Conservation (phyloP, 495 filamentous ascomycete species). For the Schizothecium vesticola region DNA sequence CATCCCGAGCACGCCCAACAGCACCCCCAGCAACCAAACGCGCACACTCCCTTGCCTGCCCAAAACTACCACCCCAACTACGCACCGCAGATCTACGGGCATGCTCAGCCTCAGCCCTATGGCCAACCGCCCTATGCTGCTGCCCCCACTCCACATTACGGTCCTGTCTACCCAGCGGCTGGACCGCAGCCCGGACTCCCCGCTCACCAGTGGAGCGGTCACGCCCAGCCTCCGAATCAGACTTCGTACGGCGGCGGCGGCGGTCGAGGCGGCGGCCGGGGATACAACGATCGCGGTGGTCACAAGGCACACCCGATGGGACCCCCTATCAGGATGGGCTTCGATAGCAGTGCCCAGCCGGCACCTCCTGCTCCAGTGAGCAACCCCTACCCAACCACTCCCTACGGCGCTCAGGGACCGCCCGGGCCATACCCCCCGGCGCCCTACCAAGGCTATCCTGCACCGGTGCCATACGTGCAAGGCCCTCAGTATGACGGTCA, state of each 20-base stretch:
- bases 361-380: conserved; percentile 40
- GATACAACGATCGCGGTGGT: conserved; percentile 43
- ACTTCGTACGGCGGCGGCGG: conserved; percentile 43
- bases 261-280: conserved; percentile 42
- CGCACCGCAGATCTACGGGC: conserved; percentile 43
- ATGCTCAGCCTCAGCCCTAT: conserved; percentile 20
- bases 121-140: conserved; percentile 22
- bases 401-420: conserved; percentile 24
- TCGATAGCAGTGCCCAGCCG: conserved; percentile 40
- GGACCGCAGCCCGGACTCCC: conserved; percentile 30
- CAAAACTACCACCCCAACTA: conserved; percentile 50
- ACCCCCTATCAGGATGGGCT: conserved; percentile 54
- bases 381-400: conserved; percentile 34
- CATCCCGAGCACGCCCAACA: conserved; percentile 26
- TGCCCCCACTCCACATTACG: conserved; percentile 27
- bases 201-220: conserved; percentile 29
- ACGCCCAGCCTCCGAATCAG: conserved; percentile 40
- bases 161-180: conserved; percentile 30
- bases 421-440: conserved; percentile 31
- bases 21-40: conserved; percentile 14
- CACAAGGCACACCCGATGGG: conserved; percentile 51
- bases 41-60: conserved; percentile 35
- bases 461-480: conserved; percentile 27
- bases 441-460: conserved; percentile 32
- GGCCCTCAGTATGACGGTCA: conserved; percentile 29